Percentiles rank a stretch among this genome's conserved stretches.
Conservation (phyloP, 257 asterid genomes). For the Coffea canephora region DNA sequence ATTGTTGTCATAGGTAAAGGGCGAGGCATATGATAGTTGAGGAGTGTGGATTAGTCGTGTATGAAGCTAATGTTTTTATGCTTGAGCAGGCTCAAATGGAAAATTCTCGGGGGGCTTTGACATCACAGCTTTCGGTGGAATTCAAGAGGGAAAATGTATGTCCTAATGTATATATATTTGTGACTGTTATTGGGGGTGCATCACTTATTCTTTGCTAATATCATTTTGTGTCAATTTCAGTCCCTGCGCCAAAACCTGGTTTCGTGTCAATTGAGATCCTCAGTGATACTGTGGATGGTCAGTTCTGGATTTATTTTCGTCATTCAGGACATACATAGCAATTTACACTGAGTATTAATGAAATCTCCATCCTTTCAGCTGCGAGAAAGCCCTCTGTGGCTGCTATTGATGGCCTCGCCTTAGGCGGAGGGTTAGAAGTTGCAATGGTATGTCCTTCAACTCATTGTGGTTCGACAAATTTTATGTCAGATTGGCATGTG, state of each 20-base stretch:
- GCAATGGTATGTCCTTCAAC: conserved; percentile 66
- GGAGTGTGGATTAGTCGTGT: conserved; percentile 10
- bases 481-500: conserved; percentile 1
- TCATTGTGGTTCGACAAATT: not conserved
- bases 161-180: not conserved
- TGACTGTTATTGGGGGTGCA: conserved; percentile 5
- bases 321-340: not conserved
- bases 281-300: conserved; percentile 75
- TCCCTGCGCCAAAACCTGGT: conserved; percentile 79
- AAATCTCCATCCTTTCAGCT: conserved; percentile 33
- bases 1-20: conserved; percentile 70
- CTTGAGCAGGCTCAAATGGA: conserved; percentile 75
- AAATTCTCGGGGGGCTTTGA: conserved; percentile 96
- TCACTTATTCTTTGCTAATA: conserved; percentile 32
- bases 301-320: conserved; percentile 15
- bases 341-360: not conserved
- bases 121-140: conserved; percentile 66
- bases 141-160: conserved; percentile 72
- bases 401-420: conserved; percentile 95
- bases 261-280: conserved; percentile 82
- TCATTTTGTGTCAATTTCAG: conserved; percentile 38
- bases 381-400: conserved; percentile 93
- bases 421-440: conserved; percentile 98
- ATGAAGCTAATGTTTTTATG: conserved; percentile 12
- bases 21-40: conserved; percentile 5